A percentile compares a stretch with the other conserved stretches of the same genome.
phyloP scores from a whole-genome alignment of 257 asterid genomes.

The Petunia secreta region DNA sequence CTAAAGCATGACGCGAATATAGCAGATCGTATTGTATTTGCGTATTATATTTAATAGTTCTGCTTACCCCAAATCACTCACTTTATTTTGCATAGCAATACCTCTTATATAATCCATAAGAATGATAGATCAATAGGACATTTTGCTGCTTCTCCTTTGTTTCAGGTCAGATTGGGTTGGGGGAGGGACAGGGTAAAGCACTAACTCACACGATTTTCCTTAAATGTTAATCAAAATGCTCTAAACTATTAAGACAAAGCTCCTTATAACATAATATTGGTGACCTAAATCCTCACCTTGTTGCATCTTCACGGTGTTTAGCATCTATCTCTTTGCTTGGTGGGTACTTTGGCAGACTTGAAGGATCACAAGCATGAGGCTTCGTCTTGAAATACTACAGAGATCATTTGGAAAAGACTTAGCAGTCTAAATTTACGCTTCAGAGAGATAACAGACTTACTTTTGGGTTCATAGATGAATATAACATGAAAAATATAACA shows the following conservation, averaged over 20 bases:
- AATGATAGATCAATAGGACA: background rate
- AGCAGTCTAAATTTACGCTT: background rate
- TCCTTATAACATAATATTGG: background rate
- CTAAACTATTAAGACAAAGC: background rate
- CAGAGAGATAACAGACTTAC: background rate
- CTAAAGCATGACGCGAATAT: background rate
- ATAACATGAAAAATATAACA: conserved; percentile 16
- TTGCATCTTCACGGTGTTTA: conserved; percentile 70
- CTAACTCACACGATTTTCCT: background rate
- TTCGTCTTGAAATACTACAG: conserved; percentile 80
- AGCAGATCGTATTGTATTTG: background rate
- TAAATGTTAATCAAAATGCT: background rate
- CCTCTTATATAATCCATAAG: background rate
- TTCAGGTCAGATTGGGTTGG: background rate
- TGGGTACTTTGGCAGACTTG: conserved; percentile 85
- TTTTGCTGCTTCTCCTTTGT: background rate
- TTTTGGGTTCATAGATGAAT: background rate
- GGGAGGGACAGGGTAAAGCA: background rate
- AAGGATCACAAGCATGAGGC: conserved; percentile 92
- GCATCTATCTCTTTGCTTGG: conserved; percentile 96
- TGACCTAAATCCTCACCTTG: conserved; percentile 49
- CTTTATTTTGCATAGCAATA: background rate
- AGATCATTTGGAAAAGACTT: conserved; percentile 1
- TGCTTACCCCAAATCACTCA: background rate
- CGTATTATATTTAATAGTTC: too few species aligned